Base-by-base conservation (phyloP, 2,329 filamentous ascomycete species). In the Cladophialophora bantiana region DNA sequence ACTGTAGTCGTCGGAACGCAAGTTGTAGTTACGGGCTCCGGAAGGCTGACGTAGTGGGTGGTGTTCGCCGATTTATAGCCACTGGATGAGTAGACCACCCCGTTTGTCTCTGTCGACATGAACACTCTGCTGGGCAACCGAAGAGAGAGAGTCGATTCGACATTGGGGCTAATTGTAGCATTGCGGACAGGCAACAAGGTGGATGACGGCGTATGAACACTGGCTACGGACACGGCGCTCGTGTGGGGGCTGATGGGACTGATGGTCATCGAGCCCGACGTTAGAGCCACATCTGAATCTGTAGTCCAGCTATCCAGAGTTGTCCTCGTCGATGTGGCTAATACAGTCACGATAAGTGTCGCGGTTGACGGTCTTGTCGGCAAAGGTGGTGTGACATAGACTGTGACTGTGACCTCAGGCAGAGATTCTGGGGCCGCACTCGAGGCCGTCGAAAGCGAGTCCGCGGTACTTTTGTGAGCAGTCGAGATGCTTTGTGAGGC, bases 1-100 rank as follows among this genome's bases (percentile, higher is more conserved):
- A 61, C 58, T 15, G 59, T 66, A 7, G 58, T 53, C 15, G 64
- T 66, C 9, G 64, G 64, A 4, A 58, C 38, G 42, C 64, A 66
- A 10, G 64, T 62, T 9, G 64, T 62, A 36, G 53, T 62, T 2
- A 66, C n/a, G 10, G 54, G 48, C 32, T 38, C 64, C 9, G 62
- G 59, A 20, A 31, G 32, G 15, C 52, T 38, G 1, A 20, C 12
- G 31, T n/a, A 52, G 13, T 40, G 26, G 15, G 32, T 54, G 26
- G 12, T 32, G 7, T 59, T 40, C n/a, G 50, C 13, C 42, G 36
- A n/a, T 1, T 20, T 36, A 6, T 40, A 58, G 53, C 32, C 32
- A 9, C 15, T 50, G 36, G 34, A 56, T 9, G 63, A 60, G 45
- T 60, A 53, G 32, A 34, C 45, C 15, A 65, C 38, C 3, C 54